phyloP scores from a whole-genome alignment of 129 eudicot species.

The Rutidosis leptorrhynchoides region DNA sequence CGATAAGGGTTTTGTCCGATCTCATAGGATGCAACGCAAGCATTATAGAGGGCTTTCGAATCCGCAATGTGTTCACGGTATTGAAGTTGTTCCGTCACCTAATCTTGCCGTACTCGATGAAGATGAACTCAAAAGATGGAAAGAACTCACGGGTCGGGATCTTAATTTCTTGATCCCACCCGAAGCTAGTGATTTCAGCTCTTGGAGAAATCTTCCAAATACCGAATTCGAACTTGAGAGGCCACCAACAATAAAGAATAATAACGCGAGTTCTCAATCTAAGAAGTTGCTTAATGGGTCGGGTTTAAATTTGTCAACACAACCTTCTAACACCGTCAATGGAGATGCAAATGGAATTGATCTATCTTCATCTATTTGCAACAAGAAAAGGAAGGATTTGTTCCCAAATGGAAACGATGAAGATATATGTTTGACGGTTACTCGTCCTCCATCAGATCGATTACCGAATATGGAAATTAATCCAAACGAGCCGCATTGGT shows the following conservation, averaged over 20 bases:
- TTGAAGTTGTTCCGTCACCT: slow-evolving; percentile 64
- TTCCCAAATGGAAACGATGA: slow-evolving; percentile 56
- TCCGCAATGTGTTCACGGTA: slow-evolving; percentile 91
- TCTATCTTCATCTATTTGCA: slow-evolving; percentile 55
- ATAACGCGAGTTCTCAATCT: slow-evolving; percentile 38
- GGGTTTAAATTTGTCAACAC: slow-evolving; percentile 61
- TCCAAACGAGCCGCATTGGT: slow-evolving; percentile 71
- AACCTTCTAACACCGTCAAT: slow-evolving; percentile 47
- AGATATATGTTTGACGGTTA: slow-evolving; percentile 50
- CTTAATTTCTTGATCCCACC: slow-evolving; percentile 54
- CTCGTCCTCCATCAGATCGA: slow-evolving; percentile 40
- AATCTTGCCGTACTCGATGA: slow-evolving; percentile 53
- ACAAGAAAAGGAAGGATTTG: slow-evolving; percentile 67
- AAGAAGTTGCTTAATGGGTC: slow-evolving; percentile 71
- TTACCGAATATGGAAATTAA: slow-evolving; percentile 57
- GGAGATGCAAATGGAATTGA: slow-evolving; percentile 54
- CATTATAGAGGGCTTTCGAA: slow-evolving; percentile 86
- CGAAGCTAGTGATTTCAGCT: slow-evolving; percentile 74
- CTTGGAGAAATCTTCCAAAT: slow-evolving; percentile 77
- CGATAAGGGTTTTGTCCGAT: slow-evolving; percentile 77
- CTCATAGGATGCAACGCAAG: slow-evolving; percentile 88
- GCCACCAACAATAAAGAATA: slow-evolving; percentile 39
- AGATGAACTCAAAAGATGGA: slow-evolving; percentile 76
- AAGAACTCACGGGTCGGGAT: slow-evolving; percentile 73
- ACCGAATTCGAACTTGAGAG: slow-evolving; percentile 75